Conservation (phyloP, 2,329 filamentous ascomycete genomes). For the Paradendryphiella salina region DNA sequence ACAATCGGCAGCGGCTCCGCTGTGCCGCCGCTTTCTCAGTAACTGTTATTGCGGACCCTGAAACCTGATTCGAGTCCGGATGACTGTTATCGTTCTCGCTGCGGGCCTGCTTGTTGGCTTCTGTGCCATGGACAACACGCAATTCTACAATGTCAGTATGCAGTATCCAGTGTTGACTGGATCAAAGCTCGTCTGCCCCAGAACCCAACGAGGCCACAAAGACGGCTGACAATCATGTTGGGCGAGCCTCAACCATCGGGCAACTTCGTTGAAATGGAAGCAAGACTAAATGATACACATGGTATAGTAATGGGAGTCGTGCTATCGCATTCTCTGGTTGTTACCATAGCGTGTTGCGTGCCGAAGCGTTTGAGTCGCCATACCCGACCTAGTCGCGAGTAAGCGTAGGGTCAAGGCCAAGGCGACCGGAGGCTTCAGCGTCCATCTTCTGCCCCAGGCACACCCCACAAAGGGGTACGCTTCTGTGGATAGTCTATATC, state of each 20-base stretch:
- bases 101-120: neutral
- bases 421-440: neutral
- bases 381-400: neutral
- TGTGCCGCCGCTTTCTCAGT: neutral
- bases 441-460: neutral
- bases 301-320: neutral
- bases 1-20: neutral
- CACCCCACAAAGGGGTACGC: neutral
- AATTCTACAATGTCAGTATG: too few species aligned
- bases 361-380: neutral
- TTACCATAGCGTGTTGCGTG: neutral
- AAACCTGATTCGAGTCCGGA: neutral
- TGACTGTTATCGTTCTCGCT: neutral
- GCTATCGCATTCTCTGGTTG: neutral
- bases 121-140: neutral
- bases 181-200: too few species aligned
- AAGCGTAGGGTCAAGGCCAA: neutral
- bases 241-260: neutral
- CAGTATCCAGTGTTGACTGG: too few species aligned
- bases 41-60: neutral
- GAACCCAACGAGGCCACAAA: neutral
- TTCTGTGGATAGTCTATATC: neutral
- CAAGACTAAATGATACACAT: neutral
- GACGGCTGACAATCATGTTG: neutral
- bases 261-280: neutral